A percentile compares a stretch with the other conserved stretches of the same genome.
Evolutionary conservation across 2,329 filamentous ascomycete genomes (phyloP).

Genomic region (Venturiaceae sp.): DNA sequence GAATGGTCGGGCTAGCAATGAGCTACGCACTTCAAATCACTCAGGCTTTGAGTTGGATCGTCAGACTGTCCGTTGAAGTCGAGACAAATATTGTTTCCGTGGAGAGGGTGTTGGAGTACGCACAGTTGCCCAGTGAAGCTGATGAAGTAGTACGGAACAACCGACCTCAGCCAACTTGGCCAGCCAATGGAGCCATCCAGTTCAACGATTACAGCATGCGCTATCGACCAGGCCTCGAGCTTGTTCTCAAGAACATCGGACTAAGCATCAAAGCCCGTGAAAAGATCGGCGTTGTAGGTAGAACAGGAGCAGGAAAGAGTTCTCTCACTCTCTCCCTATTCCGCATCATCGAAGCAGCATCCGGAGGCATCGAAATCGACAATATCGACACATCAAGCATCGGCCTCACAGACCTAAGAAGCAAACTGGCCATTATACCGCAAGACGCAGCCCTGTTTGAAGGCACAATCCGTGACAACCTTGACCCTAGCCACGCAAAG

Average conservation of each 20-base stretch:
- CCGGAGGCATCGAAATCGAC: slow-evolving; percentile 75
- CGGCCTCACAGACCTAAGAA: slow-evolving; percentile 70
- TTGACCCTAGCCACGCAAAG: slow-evolving; percentile 81
- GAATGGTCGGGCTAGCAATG: slow-evolving; percentile 78
- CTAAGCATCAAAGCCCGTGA: slow-evolving; percentile 84
- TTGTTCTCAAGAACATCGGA: slow-evolving; percentile 80
- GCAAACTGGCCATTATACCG: slow-evolving; percentile 83
- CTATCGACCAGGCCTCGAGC: slow-evolving; percentile 73
- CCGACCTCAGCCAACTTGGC: slow-evolving; percentile 75
- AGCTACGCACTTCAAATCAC: slow-evolving; percentile 90
- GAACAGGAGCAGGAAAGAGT: slow-evolving; percentile 85
- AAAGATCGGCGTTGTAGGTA: slow-evolving; percentile 91
- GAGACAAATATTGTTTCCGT: slow-evolving; percentile 96
- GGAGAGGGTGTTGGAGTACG: slow-evolving; percentile 87
- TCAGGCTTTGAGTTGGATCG: slow-evolving; percentile 92
- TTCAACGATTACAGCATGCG: slow-evolving; percentile 84
- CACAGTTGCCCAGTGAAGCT: slow-evolving; percentile 74
- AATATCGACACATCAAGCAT: slow-evolving; percentile 76
- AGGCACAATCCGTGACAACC: slow-evolving; percentile 77
- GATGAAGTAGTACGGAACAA: slow-evolving; percentile 76
- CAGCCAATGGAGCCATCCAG: slow-evolving; percentile 68
- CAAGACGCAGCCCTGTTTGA: slow-evolving; percentile 90
- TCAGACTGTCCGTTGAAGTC: slow-evolving; percentile 87
- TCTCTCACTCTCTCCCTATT: slow-evolving; percentile 80
- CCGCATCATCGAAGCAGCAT: slow-evolving; percentile 74